phyloP scores from a whole-genome alignment of 768 basidiomycete genomes.

The Pleurotus ostreatus region DNA sequence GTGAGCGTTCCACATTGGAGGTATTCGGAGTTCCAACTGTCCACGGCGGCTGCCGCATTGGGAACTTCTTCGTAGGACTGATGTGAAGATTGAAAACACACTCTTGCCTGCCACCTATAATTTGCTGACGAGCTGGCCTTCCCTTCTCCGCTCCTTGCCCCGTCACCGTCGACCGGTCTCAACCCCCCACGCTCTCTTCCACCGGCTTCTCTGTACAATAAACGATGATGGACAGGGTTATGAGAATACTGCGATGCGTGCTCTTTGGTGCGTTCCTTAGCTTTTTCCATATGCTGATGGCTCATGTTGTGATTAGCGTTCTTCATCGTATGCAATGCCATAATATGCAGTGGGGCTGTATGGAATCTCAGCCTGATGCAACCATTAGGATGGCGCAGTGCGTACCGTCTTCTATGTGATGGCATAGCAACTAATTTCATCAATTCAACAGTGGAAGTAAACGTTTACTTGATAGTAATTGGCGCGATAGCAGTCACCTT shows the following conservation, averaged over 20 bases:
- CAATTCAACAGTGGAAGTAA: slow-evolving; percentile 38
- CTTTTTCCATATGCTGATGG: slow-evolving; percentile 4
- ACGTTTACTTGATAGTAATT: slow-evolving; percentile 56
- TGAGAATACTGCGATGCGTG: slow-evolving; percentile 52
- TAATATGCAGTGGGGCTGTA: slow-evolving; percentile 60
- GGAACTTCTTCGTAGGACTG: background rate
- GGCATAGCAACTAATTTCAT: background rate
- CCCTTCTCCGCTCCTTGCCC: slow-evolving; percentile 8
- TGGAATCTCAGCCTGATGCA: slow-evolving; percentile 61
- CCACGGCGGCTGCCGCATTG: background rate
- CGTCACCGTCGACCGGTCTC: slow-evolving; percentile 30
- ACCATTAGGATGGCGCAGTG: slow-evolving; percentile 32
- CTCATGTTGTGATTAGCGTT: slow-evolving; percentile 33
- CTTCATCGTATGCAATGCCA: slow-evolving; percentile 62
- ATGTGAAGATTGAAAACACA: slow-evolving; percentile 1
- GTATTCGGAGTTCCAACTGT: slow-evolving; percentile 1
- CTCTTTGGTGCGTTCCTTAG: slow-evolving; percentile 47
- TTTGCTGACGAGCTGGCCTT: slow-evolving; percentile 1
- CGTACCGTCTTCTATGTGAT: slow-evolving; percentile 16
- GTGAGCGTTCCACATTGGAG: background rate
- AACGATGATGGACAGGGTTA: slow-evolving; percentile 35
- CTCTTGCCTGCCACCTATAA: slow-evolving; percentile 5
- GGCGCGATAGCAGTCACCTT: slow-evolving; percentile 55
- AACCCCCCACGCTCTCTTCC: slow-evolving; percentile 23
- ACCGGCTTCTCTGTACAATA: slow-evolving; percentile 4